phyloP scores from a whole-genome alignment of 176 grass and related monocot genomes.

The Oryza meridionalis region DNA sequence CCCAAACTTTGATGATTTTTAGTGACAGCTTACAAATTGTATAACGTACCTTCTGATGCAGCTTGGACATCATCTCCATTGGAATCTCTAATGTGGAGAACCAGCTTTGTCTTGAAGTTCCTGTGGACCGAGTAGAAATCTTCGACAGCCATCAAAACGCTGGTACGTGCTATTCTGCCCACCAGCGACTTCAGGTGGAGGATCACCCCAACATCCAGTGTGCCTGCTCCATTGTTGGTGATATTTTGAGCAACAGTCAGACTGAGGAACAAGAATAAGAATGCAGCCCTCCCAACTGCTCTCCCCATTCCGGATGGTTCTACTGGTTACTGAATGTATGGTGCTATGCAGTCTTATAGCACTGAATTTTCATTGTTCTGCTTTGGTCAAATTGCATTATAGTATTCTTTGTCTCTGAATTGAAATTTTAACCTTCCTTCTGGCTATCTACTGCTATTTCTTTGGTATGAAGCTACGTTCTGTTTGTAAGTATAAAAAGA shows the following conservation, averaged over 20 bases:
- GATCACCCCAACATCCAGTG: conserved; percentile 43
- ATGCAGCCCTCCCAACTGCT: background rate
- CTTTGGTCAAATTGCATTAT: background rate
- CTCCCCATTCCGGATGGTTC: background rate
- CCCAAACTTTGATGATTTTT: background rate
- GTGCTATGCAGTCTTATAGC: background rate
- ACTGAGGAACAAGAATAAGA: background rate
- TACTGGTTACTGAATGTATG: background rate
- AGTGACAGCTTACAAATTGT: background rate
- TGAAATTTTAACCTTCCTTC: background rate
- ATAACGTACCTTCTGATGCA: conserved; percentile 51
- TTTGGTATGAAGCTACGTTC: background rate
- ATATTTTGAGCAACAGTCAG: background rate
- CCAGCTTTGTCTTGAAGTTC: conserved; percentile 46
- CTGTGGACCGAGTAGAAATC: conserved; percentile 49
- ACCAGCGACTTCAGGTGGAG: conserved; percentile 44
- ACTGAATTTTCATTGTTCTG: background rate
- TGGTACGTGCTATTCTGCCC: conserved; percentile 47
- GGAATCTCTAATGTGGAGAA: conserved; percentile 47
- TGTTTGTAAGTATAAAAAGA: conserved; percentile 1
- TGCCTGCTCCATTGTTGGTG: background rate
- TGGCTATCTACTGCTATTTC: background rate
- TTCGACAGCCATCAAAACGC: conserved; percentile 53
- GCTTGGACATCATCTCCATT: conserved; percentile 26
- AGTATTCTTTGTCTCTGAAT: background rate